Evolutionary conservation across 768 basidiomycete genomes (phyloP), one percentile per base, ranked within the genome.

Genomic region (Mycena kentingensis): DNA sequence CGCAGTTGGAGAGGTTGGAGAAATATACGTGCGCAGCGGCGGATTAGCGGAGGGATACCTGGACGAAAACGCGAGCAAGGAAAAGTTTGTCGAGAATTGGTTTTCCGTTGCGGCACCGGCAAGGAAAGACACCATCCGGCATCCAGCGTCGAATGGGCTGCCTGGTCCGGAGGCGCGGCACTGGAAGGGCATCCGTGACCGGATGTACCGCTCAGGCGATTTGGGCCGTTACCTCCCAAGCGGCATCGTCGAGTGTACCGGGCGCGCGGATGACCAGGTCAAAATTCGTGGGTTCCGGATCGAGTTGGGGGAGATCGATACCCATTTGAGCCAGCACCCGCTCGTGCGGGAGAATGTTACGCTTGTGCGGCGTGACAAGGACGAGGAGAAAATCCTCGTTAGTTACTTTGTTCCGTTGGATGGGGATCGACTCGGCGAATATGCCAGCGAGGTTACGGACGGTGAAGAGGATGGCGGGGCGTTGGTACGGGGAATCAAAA

Each of bases 221-320:
- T 80, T 99, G 4, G 97, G 97, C 2, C 85, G 97, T 5, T 99
- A 99, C 70, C 75, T 88, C 27, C 91, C 97, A 1, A 81, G 89
- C 67, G 97, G 97, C 4, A 84, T 82, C 27, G 97, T 99, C 11
- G 97, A 99, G 69, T 98, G 97, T 67, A 94, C 91, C 0, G 97
- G 97, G 18, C 84, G 97, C 19, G 95, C 96, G 2, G 97, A 99
- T 66, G 96, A 98, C 66, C 97, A 99, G 66, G 92, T 99, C 73
- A 98, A 99, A 75, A 98, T 99, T 70, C 90, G 97, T 49, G 97
- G 97, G 2, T 99, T 99, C 85, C 81, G 97, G 22, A 98, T 99
- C 64, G 97, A 99, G 68, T 81, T 98, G 6, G 95, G 95, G 15
- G 97, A 99, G 69, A 97, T 99, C 59, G 97, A 99, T 67, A 97